A percentile compares a stretch with the other conserved stretches of the same genome.
Evolutionary conservation across 306 rosid genomes (phyloP).

Genomic region (Cicer arietinum): DNA sequence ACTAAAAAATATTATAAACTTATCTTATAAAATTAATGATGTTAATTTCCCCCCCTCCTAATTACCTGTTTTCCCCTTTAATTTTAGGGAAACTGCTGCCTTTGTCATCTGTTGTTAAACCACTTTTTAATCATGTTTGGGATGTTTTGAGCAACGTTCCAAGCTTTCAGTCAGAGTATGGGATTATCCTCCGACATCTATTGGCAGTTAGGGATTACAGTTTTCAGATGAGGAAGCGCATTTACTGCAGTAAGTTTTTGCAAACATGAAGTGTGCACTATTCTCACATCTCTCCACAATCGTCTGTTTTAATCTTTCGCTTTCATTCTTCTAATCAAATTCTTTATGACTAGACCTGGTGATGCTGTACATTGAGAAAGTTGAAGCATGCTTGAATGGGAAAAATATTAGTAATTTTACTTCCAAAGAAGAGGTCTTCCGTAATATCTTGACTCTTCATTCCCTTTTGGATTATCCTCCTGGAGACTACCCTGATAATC

Average conservation of each 20-base stretch:
- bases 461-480: slow-evolving; percentile 91
- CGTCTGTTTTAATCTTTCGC: slow-evolving; percentile 31
- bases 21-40: slow-evolving; percentile 14
- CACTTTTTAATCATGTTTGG: slow-evolving; percentile 76
- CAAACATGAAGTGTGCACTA: slow-evolving; percentile 28
- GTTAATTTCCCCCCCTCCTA: slow-evolving; percentile 10
- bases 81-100: slow-evolving; percentile 65
- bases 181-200: slow-evolving; percentile 75
- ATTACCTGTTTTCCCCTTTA: slow-evolving; percentile 23
- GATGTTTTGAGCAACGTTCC: slow-evolving; percentile 78
- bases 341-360: slow-evolving; percentile 62
- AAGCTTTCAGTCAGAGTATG: slow-evolving; percentile 87
- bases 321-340: slow-evolving; percentile 34
- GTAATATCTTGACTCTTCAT: slow-evolving; percentile 76
- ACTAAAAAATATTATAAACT: slow-evolving; percentile 4
- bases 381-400: slow-evolving; percentile 65
- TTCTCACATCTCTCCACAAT: slow-evolving; percentile 38
- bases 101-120: slow-evolving; percentile 67
- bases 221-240: slow-evolving; percentile 79
- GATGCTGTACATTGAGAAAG: slow-evolving; percentile 68
- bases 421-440: slow-evolving; percentile 87
- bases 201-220: slow-evolving; percentile 76
- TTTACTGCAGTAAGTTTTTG: slow-evolving; percentile 71
- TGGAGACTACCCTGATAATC: slow-evolving; percentile 70
- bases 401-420: slow-evolving; percentile 56